These are phyloP conservation scores for Venturia asperata DNA, from an alignment of 2,329 filamentous ascomycete species.

Conservation along the genomic window DNA sequence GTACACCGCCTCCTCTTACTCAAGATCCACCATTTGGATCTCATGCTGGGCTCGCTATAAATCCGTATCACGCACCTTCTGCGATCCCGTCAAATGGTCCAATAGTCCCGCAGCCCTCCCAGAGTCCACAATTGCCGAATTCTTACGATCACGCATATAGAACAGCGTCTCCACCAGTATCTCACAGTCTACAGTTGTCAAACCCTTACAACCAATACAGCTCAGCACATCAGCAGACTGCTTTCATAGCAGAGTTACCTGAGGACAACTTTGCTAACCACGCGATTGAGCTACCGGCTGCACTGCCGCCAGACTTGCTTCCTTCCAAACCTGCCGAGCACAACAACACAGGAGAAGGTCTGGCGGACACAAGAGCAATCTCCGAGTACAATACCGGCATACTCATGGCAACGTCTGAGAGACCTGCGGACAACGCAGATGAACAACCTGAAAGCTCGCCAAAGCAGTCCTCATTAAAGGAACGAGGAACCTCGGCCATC, in stretches of 20 bases:
- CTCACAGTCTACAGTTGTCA: background rate
- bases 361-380: background rate
- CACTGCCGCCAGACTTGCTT: background rate
- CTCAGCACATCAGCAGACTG: background rate
- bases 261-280: slow-evolving; percentile 5
- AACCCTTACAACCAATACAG: background rate
- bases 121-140: background rate
- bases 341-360: background rate
- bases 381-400: background rate
- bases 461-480: background rate
- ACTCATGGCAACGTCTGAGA: background rate
- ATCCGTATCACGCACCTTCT: slow-evolving; percentile 3
- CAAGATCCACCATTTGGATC: background rate
- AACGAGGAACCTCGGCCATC: background rate
- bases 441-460: background rate
- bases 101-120: background rate
- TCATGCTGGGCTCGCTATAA: slow-evolving; percentile 7
- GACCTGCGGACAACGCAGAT: background rate
- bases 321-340: background rate
- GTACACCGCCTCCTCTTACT: background rate
- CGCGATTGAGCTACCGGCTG: slow-evolving; percentile 5
- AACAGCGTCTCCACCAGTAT: background rate
- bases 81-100: background rate
- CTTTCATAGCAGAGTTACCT: slow-evolving; percentile 15
- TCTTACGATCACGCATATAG: background rate